A percentile compares a stretch with the other conserved stretches of the same genome.
Evolutionary conservation across 2,329 filamentous ascomycete genomes (phyloP).

Genomic region (Talaromyces sp.): DNA sequence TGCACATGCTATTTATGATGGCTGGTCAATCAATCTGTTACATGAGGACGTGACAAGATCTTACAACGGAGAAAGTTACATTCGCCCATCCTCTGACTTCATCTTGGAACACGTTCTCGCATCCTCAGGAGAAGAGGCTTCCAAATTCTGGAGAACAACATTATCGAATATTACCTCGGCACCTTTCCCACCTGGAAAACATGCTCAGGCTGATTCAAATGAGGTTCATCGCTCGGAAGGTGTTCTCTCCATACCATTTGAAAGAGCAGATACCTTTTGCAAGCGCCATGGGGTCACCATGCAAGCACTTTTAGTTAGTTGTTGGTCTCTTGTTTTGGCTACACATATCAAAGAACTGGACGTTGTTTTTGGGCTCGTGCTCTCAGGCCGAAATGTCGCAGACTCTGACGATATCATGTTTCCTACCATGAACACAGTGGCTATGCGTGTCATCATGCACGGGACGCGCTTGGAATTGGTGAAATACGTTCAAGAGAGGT

Average conservation of each 20-base stretch:
- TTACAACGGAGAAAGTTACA: conserved; percentile 54
- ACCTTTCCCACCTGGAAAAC: conserved; percentile 40
- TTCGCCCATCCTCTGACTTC: conserved; percentile 54
- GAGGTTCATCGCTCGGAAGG: conserved; percentile 33
- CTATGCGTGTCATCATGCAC: conserved; percentile 72
- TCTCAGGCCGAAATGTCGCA: conserved; percentile 81
- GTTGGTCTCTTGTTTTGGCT: conserved; percentile 73
- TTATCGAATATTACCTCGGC: conserved; percentile 57
- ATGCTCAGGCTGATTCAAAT: conserved; percentile 11
- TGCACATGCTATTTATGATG: conserved; percentile 86
- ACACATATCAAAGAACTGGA: conserved; percentile 67
- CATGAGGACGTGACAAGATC: conserved; percentile 70
- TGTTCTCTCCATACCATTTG: conserved; percentile 35
- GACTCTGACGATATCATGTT: conserved; percentile 71
- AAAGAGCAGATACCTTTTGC: conserved; percentile 62
- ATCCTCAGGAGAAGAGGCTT: conserved; percentile 51
- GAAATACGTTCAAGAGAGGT: conserved; percentile 71
- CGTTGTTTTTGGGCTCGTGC: conserved; percentile 77
- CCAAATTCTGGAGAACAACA: conserved; percentile 71
- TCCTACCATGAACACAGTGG: conserved; percentile 89
- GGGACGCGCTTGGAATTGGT: conserved; percentile 68
- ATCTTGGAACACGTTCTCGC: conserved; percentile 60
- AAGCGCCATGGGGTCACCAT: conserved; percentile 68
- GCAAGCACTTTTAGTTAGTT: conserved; percentile 75
- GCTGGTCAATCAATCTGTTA: conserved; percentile 76